Conservation (phyloP, 2,329 filamentous ascomycete genomes). For the Huntiella abstrusa region DNA sequence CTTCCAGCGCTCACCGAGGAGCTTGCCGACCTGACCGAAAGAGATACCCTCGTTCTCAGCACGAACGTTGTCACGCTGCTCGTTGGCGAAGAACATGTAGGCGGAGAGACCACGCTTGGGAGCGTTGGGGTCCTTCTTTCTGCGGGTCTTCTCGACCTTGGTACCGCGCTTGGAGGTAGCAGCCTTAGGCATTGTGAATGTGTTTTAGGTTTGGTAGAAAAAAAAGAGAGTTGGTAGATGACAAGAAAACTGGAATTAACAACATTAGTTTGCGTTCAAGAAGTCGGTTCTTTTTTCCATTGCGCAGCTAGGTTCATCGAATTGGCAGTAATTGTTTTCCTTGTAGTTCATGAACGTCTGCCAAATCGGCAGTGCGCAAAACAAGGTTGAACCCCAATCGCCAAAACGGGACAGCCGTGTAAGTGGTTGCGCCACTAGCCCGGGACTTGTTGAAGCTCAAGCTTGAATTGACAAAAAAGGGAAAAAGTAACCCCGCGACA, state of each 20-base stretch:
- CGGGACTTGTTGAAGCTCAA: background rate
- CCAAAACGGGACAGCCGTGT: slow-evolving; percentile 4
- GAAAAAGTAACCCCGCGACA: no score
- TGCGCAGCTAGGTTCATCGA: background rate
- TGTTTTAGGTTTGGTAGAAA: background rate
- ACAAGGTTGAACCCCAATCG: background rate
- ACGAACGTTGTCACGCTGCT: slow-evolving; percentile 94
- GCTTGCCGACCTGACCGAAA: slow-evolving; percentile 96
- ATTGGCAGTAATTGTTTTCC: no score
- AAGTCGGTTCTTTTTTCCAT: background rate
- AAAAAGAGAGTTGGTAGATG: no score
- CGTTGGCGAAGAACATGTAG: slow-evolving; percentile 99
- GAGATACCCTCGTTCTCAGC: slow-evolving; percentile 96
- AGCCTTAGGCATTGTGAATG: slow-evolving; percentile 39
- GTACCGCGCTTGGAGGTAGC: slow-evolving; percentile 30
- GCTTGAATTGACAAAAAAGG: background rate
- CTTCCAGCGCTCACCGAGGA: slow-evolving; percentile 98
- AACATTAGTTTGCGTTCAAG: background rate
- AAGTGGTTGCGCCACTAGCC: slow-evolving; percentile 7
- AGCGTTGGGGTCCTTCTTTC: slow-evolving; percentile 75
- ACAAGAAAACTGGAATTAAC: no score
- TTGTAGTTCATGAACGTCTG: no score
- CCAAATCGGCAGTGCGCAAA: background rate
- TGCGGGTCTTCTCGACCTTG: slow-evolving; percentile 36
- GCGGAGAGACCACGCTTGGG: slow-evolving; percentile 98